Evolutionary conservation across 2,329 filamentous ascomycete genomes (phyloP).

Genomic region (Venturia oleaginea): DNA sequence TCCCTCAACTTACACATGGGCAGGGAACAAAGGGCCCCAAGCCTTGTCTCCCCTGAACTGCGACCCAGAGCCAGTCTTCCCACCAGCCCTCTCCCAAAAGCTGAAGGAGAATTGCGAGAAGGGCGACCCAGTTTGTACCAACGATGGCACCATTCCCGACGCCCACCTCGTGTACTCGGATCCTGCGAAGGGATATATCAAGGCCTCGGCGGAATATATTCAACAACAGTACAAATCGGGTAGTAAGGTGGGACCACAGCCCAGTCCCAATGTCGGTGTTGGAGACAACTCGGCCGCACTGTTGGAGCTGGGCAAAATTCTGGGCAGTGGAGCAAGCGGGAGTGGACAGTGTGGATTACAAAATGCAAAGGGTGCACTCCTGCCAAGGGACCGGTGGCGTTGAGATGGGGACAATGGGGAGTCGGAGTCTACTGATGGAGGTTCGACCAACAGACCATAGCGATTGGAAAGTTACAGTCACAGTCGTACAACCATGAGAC

Average conservation of each 20-base stretch:
- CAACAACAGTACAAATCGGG: not conserved
- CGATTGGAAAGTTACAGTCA: no score
- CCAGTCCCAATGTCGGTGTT: slow-evolving; percentile 7
- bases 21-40: not conserved
- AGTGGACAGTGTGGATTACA: not conserved
- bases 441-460: no score
- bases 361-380: not conserved
- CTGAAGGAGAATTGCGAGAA: slow-evolving; percentile 11
- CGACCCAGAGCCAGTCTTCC: slow-evolving; percentile 6
- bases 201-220: not conserved
- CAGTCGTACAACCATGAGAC: no score
- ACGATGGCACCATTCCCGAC: not conserved
- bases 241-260: slow-evolving; percentile 6
- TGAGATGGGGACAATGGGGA: no score
- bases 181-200: slow-evolving; percentile 4
- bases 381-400: not conserved
- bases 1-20: not conserved
- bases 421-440: not conserved
- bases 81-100: slow-evolving; percentile 4
- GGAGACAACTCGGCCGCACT: slow-evolving; percentile 5
- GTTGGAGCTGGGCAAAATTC: not conserved
- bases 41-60: not conserved
- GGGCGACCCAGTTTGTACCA: slow-evolving; percentile 7
- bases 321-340: not conserved
- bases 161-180: slow-evolving; percentile 6